Conservation (phyloP, 345 rosid species). For the Trapa bicornis region DNA sequence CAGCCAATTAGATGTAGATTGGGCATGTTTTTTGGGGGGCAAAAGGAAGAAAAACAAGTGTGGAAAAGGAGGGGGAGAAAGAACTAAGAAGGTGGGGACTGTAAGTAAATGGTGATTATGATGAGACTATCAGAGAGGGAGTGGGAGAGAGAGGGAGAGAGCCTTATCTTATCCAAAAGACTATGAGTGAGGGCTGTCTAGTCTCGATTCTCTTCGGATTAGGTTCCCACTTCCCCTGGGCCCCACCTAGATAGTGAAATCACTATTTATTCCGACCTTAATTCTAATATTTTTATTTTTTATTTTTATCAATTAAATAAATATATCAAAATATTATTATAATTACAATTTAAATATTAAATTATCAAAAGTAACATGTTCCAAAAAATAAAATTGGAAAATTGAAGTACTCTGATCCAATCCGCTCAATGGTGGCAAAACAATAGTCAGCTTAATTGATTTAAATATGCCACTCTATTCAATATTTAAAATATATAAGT, state of each 20-base stretch:
- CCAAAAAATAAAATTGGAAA: too few species aligned
- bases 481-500: too few species aligned
- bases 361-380: too few species aligned
- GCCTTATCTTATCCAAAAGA: constrained; percentile 12
- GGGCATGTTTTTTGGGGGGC: not conserved
- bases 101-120: too few species aligned
- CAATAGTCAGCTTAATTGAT: too few species aligned
- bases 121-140: not conserved
- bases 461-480: too few species aligned
- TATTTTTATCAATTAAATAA: not conserved
- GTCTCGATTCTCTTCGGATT: constrained; percentile 15
- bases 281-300: not conserved
- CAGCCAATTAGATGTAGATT: too few species aligned
- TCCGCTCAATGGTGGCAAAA: too few species aligned
- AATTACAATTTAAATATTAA: too few species aligned
- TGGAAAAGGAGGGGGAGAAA: not conserved
- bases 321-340: too few species aligned
- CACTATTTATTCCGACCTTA: not conserved
- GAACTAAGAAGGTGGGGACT: not conserved
- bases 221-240: not conserved
- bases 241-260: not conserved
- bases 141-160: not conserved
- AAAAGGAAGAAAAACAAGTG: too few species aligned
- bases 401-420: too few species aligned
- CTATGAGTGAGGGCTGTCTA: not conserved